Conservation (phyloP, 495 filamentous ascomycete species). For the Chaetomium cochliodes region DNA sequence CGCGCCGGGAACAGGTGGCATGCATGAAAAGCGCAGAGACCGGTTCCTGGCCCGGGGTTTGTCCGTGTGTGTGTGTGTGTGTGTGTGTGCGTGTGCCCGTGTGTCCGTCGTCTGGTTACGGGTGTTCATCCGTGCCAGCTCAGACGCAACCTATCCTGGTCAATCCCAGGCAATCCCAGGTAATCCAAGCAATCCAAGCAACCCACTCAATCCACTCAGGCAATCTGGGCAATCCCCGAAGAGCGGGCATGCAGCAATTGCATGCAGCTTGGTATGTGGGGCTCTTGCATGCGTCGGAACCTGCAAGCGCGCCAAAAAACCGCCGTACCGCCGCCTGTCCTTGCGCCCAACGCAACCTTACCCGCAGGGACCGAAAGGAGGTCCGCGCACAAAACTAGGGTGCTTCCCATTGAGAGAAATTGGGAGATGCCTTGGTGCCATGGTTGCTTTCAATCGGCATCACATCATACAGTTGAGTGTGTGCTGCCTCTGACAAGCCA, state of each 20-base stretch:
- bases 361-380: slow-evolving; percentile 5
- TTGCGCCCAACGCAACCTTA: slow-evolving; percentile 10
- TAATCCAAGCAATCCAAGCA: no score
- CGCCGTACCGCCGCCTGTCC: not conserved
- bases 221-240: no score
- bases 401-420: not conserved
- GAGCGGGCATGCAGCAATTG: slow-evolving; percentile 6
- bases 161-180: no score
- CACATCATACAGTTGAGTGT: no score
- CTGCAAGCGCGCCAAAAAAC: slow-evolving; percentile 1
- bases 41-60: not conserved
- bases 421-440: not conserved
- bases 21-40: not conserved
- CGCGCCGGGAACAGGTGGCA: slow-evolving; percentile 7
- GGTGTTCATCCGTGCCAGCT: slow-evolving; percentile 6
- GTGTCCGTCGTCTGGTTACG: no score
- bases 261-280: slow-evolving; percentile 12
- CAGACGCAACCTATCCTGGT: not conserved
- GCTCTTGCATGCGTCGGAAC: slow-evolving; percentile 10
- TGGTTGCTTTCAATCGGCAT: no score
- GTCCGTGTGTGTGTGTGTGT: no score
- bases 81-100: no score
- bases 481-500: not conserved
- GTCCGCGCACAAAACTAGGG: not conserved
- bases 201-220: no score